Conservation (phyloP, 2,329 filamentous ascomycete species). For the Thielaviopsis musarum region DNA sequence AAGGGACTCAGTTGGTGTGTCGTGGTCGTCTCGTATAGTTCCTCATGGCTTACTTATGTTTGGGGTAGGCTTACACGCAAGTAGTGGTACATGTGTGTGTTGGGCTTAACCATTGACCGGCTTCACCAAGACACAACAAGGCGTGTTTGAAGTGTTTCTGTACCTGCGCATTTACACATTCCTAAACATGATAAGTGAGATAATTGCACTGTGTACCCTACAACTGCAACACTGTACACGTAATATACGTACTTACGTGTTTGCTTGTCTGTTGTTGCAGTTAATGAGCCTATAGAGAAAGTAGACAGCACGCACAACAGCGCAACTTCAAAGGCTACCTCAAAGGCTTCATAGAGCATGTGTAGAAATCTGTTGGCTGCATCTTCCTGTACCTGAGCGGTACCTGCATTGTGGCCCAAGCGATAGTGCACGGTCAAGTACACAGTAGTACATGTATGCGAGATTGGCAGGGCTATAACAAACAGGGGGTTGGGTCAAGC, state of each 20-base stretch:
- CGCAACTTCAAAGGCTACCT: too few relatives aligned
- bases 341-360: neutral
- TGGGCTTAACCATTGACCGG: neutral
- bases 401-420: slow-evolving; percentile 10
- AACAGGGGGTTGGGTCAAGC: neutral
- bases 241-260: neutral
- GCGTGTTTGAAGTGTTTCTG: neutral
- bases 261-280: neutral
- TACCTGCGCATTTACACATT: neutral
- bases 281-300: neutral
- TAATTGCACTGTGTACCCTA: neutral
- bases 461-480: slow-evolving; percentile 9
- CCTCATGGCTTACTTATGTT: neutral
- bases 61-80: neutral
- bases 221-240: neutral
- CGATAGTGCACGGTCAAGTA: slow-evolving; percentile 9
- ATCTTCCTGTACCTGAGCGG: slow-evolving; percentile 1
- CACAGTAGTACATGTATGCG: slow-evolving; percentile 7
- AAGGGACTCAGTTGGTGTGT: neutral
- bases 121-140: neutral
- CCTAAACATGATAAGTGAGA: neutral
- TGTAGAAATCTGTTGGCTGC: neutral
- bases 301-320: too few relatives aligned
- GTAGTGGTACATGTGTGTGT: neutral
- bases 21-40: neutral